Conservation (phyloP, 2,329 filamentous ascomycete genomes). For the Fusarium neocosmosporiellum region DNA sequence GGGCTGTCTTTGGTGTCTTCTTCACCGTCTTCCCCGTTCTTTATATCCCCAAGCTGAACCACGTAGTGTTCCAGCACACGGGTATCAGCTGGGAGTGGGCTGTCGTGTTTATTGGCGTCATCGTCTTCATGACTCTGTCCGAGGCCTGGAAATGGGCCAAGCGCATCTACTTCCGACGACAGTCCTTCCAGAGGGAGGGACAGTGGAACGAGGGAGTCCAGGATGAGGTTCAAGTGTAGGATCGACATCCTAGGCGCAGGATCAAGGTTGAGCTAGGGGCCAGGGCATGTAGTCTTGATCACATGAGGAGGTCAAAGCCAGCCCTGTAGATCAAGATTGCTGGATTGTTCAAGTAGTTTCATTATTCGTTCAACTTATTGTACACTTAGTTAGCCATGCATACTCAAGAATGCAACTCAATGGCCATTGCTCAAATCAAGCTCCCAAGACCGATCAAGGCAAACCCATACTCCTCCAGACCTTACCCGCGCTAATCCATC, state of each 20-base stretch:
- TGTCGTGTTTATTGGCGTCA: constrained; percentile 70
- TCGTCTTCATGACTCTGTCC: constrained; percentile 71
- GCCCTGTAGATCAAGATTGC: not conserved
- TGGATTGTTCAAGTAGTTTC: not conserved
- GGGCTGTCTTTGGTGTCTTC: constrained; percentile 62
- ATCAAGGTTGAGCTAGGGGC: not conserved
- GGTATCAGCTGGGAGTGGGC: constrained; percentile 78
- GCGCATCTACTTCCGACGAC: constrained; percentile 62
- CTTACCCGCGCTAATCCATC: not conserved
- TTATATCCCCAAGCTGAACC: constrained; percentile 78
- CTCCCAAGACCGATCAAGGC: not conserved
- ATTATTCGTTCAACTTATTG: not conserved
- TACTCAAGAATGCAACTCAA: constrained; percentile 51
- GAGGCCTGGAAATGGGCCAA: constrained; percentile 78
- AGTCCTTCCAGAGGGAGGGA: constrained; percentile 11
- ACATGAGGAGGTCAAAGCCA: not conserved
- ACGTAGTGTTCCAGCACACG: constrained; percentile 72
- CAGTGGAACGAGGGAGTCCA: not conserved
- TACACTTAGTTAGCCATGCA: constrained; percentile 54
- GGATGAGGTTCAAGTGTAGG: constrained; percentile 8
- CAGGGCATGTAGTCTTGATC: not conserved
- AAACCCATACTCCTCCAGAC: constrained; percentile 1
- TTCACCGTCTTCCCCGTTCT: constrained; percentile 68
- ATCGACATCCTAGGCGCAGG: not conserved
- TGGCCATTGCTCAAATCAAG: constrained; percentile 1